A percentile compares a stretch with the other conserved stretches of the same genome.
phyloP scores from a whole-genome alignment of 1,139 yeast species.

The Kazachstania sp. region DNA sequence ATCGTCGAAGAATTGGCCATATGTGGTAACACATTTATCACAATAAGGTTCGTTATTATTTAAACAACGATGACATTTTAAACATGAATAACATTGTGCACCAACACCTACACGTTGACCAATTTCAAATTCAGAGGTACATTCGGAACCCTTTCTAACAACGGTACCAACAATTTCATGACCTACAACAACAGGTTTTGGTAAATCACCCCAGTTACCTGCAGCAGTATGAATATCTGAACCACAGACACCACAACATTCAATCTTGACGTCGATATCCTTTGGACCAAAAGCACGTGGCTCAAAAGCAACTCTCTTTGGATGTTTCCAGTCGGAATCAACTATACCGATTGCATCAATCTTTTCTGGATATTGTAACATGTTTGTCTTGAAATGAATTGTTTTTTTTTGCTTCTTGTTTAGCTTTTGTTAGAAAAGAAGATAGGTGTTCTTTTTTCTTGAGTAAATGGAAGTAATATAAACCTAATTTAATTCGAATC shows the following conservation, averaged over 20 bases:
- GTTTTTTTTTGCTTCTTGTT: too few relatives aligned
- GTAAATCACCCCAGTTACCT: slow-evolving; percentile 32
- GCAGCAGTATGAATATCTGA: slow-evolving; percentile 39
- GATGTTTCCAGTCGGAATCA: slow-evolving; percentile 38
- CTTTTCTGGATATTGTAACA: slow-evolving; percentile 34
- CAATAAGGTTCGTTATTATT: slow-evolving; percentile 43
- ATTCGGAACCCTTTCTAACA: slow-evolving; percentile 36
- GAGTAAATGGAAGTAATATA: too few relatives aligned
- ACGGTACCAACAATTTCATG: slow-evolving; percentile 42
- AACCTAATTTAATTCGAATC: too few relatives aligned
- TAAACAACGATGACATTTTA: slow-evolving; percentile 39
- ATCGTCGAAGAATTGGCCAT: slow-evolving; percentile 36
- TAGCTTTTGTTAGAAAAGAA: too few relatives aligned
- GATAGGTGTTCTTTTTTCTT: too few relatives aligned
- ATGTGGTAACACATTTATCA: slow-evolving; percentile 36
- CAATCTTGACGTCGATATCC: slow-evolving; percentile 35
- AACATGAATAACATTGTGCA: slow-evolving; percentile 41
- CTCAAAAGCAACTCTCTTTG: slow-evolving; percentile 32
- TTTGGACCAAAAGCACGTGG: slow-evolving; percentile 31
- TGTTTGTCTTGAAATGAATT: neutral
- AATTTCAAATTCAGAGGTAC: slow-evolving; percentile 29
- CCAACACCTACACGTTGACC: slow-evolving; percentile 51
- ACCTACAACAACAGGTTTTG: slow-evolving; percentile 18
- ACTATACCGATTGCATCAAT: slow-evolving; percentile 40
- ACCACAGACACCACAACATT: slow-evolving; percentile 51